Evolutionary conservation across 306 rosid species (phyloP), one percentile per base, ranked within the genome.

Genomic region (Acacia confusa): DNA sequence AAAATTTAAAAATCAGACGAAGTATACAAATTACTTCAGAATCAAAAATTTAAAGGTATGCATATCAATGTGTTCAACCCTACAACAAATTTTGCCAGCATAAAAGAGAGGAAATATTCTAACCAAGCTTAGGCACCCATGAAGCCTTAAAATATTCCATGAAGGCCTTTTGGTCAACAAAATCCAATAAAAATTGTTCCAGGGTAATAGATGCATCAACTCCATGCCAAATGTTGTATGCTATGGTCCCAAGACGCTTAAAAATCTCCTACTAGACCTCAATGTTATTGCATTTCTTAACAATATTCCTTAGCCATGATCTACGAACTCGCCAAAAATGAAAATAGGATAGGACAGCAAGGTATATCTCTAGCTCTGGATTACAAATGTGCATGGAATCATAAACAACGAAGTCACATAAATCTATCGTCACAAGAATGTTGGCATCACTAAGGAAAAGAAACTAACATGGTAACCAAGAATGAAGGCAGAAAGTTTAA

Each of bases 91-190:
- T 67, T 41, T 22, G 61, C 13, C 13, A 1, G 75, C 38, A 69
- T 66, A 79, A 60, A 79, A 81, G 60, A 85, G 61, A 88, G 81
- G 81, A 85, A 86, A 82, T n/a, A n/a, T 66, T 22, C 91, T 85
- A 83, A 95, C 99, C 97, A 84, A 95, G 86, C 89, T 95, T 95
- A 57, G 97, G 97, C 50, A 95, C 70, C 98, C 98, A 91, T 72
- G 88, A 85, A 72, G 85, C 86, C 86, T 80, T 91, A 81, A 95
- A 92, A 87, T 95, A 95, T 72, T 90, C 98, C 94, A 92, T 87
- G 86, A 95, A 95, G 80, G 84, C 87, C 61, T 91, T 88, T 83
- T 91, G 97, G 72, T 95, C 99, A 82, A 87, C 94, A 78, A 91
- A 92, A 90, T 95, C 97, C 83, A 78, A 84, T 82, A 86, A 60